These are phyloP conservation scores for Larix sibirica DNA, from an alignment of 83 land plant species.

Conservation along the genomic window DNA sequence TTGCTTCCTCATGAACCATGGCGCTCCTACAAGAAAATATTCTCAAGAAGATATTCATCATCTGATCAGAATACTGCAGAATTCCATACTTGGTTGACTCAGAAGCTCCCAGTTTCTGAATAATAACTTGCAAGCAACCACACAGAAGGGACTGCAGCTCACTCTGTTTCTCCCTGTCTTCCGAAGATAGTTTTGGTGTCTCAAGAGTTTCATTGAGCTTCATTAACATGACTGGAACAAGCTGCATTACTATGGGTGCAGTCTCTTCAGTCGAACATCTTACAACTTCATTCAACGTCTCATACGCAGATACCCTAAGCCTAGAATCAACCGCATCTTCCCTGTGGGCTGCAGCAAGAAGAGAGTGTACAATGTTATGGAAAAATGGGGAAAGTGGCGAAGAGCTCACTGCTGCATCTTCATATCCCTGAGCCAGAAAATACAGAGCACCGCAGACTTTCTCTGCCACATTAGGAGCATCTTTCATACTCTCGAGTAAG, in stretches of 20 bases:
- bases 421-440: constrained; percentile 81
- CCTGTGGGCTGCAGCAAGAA: constrained; percentile 65
- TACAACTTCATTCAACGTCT: constrained; percentile 82
- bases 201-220: constrained; percentile 75
- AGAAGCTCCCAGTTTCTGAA: constrained; percentile 62
- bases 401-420: constrained; percentile 42
- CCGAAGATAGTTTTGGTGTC: constrained; percentile 59
- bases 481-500: constrained; percentile 73
- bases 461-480: constrained; percentile 87
- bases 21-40: constrained; percentile 74
- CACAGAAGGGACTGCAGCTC: constrained; percentile 75
- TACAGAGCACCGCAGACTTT: constrained; percentile 85
- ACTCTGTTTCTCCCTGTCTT: constrained; percentile 70
- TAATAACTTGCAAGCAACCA: constrained; percentile 79
- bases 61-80: constrained; percentile 69
- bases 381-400: constrained; percentile 76
- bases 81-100: constrained; percentile 60
- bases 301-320: constrained; percentile 71
- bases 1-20: constrained; percentile 82
- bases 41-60: constrained; percentile 61
- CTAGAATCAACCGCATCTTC: constrained; percentile 84
- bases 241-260: constrained; percentile 59
- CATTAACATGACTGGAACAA: constrained; percentile 62
- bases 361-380: constrained; percentile 71
- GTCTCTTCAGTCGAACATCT: constrained; percentile 84